Percentiles rank a stretch among this genome's conserved stretches.
Conservation (phyloP, 2,329 filamentous ascomycete genomes). For the Phaeoacremonium minimum region DNA sequence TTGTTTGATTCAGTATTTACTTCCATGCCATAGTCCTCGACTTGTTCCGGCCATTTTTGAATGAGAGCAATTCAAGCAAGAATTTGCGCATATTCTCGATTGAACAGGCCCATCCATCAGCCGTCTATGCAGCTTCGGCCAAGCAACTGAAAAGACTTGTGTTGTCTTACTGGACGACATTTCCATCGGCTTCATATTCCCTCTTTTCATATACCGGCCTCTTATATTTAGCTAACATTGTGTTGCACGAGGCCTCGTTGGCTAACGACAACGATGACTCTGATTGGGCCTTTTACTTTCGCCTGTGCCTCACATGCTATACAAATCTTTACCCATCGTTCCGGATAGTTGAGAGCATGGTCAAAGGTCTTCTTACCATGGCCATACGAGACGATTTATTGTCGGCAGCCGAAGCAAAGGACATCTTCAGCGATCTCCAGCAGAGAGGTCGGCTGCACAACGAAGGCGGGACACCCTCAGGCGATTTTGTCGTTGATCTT, state of each 20-base stretch:
- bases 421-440: too few species aligned
- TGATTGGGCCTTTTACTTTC: slow-evolving; percentile 14
- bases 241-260: slow-evolving; percentile 7
- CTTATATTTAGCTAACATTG: slow-evolving; percentile 15
- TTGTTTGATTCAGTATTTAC: slow-evolving; percentile 8
- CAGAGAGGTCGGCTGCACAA: too few species aligned
- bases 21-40: slow-evolving; percentile 9
- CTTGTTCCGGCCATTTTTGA: slow-evolving; percentile 9
- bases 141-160: slow-evolving; percentile 8
- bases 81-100: neutral
- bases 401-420: too few species aligned
- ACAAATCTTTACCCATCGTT: slow-evolving; percentile 12
- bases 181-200: slow-evolving; percentile 4
- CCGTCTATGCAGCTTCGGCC: slow-evolving; percentile 6
- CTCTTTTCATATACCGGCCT: slow-evolving; percentile 13
- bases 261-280: too few species aligned
- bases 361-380: slow-evolving; percentile 15
- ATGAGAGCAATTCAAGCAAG: neutral
- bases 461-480: too few species aligned
- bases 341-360: slow-evolving; percentile 12
- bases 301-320: slow-evolving; percentile 14
- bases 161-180: slow-evolving; percentile 4
- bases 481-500: too few species aligned
- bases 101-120: neutral
- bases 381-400: too few species aligned